Conservation (phyloP, 1,139 yeast genomes). For the Geotrichum macrosporum region DNA sequence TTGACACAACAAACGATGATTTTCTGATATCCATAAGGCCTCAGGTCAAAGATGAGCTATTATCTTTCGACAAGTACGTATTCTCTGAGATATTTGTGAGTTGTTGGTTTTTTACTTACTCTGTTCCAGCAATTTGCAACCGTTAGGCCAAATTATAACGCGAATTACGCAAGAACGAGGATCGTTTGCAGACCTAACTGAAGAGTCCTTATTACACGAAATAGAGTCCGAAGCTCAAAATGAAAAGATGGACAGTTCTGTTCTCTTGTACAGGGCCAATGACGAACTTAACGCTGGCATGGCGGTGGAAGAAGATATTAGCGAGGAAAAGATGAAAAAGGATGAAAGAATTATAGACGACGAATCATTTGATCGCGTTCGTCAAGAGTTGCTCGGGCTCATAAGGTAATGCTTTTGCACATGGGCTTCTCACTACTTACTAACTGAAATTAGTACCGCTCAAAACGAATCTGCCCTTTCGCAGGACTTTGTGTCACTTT, state of each 20-base stretch:
- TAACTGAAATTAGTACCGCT: constrained; percentile 43
- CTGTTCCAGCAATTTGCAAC: constrained; percentile 26
- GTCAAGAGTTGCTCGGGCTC: constrained; percentile 52
- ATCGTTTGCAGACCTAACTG: constrained; percentile 50
- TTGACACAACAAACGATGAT: constrained; percentile 8
- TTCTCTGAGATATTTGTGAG: too few species aligned
- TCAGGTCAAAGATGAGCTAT: constrained; percentile 17
- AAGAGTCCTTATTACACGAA: constrained; percentile 50
- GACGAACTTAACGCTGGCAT: constrained; percentile 20
- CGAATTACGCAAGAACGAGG: constrained; percentile 48
- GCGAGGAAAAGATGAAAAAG: constrained; percentile 22
- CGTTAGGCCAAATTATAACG: constrained; percentile 42
- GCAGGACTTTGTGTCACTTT: constrained; percentile 76
- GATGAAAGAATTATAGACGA: constrained; percentile 40
- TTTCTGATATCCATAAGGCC: constrained; percentile 20
- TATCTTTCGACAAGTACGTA: constrained; percentile 18
- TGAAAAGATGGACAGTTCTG: constrained; percentile 1
- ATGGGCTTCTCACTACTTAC: background rate
- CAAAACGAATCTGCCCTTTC: constrained; percentile 85
- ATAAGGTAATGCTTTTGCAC: constrained; percentile 47
- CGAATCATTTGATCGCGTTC: constrained; percentile 49
- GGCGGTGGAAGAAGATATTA: constrained; percentile 19
- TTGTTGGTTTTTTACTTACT: background rate
- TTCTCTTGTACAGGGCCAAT: constrained; percentile 14
- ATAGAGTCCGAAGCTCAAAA: constrained; percentile 33